Base-by-base conservation (phyloP, 2,329 filamentous ascomycete genomes). In the Aspergillus nomiae region DNA sequence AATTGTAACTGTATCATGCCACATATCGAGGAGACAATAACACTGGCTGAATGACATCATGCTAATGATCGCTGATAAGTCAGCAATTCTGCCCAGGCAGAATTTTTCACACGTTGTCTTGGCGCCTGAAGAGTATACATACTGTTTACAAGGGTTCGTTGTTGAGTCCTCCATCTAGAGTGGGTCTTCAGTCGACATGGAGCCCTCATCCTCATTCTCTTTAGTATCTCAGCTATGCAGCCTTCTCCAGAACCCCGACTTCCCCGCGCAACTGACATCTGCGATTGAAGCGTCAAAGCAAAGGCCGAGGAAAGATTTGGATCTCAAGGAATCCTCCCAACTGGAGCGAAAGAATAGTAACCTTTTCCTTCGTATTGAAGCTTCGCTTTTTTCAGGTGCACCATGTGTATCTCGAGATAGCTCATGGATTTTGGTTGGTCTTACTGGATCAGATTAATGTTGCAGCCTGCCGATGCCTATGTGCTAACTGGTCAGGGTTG, bases 31-130 rank as follows among this genome's bases (percentile, higher is more conserved):
- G 21, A 24, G 21, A 24, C 21, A 24, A 24, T 24, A 24, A 24
- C 21, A 24, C 21, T 24, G 5, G n/a, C 24, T 3, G 9, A 21
- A 32, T 50, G 34, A 36, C 21, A 21, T 54, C 51, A 54, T 24
- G 10, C 3, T 7, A 32, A 5, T 36, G 5, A 36, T 16, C 6
- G 10, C 1, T 12, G 28, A 53, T 63, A 43, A 65, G 38, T 61
- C 58, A 63, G 56, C 61, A 24, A 34, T 62, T 65, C 65, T 65
- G 64, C 64, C 51, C 60, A 24, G 65, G 65, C 64, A 66, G 66
- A 68, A 62, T 48, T 58, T 36, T 58, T 16, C 36, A 56, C 36
- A 54, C 32, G 12, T 38, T n/a, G 21, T 55, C 51, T 41, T 55
- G 21, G 32, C n/a, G 26, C 3, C 11, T 36, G 11, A 10, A 7